phyloP scores from a whole-genome alignment of 169 alveolate genomes.

The Eimeria maxima region DNA sequence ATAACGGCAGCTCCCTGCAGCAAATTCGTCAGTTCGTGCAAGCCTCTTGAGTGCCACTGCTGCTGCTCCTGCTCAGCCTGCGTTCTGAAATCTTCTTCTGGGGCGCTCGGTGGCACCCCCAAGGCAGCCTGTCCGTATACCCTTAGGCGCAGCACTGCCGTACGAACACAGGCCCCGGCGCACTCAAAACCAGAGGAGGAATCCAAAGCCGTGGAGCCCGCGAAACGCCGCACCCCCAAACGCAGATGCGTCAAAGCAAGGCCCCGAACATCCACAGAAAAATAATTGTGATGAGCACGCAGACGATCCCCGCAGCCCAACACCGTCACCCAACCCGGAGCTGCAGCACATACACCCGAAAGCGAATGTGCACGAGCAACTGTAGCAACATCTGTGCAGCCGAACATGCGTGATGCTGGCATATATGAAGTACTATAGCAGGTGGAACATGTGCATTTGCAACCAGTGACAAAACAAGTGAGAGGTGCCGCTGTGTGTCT shows the following conservation, averaged over 20 bases:
- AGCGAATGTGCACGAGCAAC: not conserved
- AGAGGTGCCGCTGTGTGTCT: not conserved
- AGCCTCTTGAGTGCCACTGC: not conserved
- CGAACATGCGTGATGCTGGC: not conserved
- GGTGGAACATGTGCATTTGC: not conserved
- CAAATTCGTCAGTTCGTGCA: conserved; percentile 40
- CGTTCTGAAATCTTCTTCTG: not conserved
- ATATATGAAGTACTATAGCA: not conserved
- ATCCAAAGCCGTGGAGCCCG: not conserved
- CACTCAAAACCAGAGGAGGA: not conserved
- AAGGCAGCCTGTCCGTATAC: conserved; percentile 65
- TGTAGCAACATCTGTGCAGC: not conserved
- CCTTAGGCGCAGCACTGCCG: conserved; percentile 72
- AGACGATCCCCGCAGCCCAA: conserved; percentile 24
- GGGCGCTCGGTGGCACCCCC: conserved; percentile 2
- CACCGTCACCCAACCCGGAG: conserved; percentile 60
- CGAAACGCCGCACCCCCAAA: conserved; percentile 26
- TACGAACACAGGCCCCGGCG: conserved; percentile 16
- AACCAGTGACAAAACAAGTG: not conserved
- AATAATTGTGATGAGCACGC: conserved; percentile 32
- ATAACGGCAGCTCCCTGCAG: conserved; percentile 60
- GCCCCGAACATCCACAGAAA: conserved; percentile 46
- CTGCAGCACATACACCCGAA: not conserved
- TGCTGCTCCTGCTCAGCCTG: not conserved
- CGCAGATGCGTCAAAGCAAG: conserved; percentile 24